Base-by-base conservation (phyloP, 768 basidiomycete genomes). In the Suillus spraguei region DNA sequence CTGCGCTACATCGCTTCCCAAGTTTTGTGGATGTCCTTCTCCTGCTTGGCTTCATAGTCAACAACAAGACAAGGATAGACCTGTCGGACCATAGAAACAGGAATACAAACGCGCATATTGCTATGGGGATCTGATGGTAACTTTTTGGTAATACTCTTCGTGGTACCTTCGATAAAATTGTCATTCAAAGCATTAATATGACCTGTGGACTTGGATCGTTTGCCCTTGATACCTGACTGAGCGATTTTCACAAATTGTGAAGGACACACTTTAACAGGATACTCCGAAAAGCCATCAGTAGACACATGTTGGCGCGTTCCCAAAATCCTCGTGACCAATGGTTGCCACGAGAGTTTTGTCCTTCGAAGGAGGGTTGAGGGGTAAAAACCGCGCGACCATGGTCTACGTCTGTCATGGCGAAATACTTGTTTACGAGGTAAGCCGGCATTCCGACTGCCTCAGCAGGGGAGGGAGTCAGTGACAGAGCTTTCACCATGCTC, bases 251-350 rank as follows among this genome's bases (percentile, higher is more conserved):
- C 76, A 36, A 81, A 74, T 47, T 73, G 69, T 32, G 65, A 59
- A 8, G 77, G 80, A 22, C 71, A 67, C 54, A 81, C 72, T 49
- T 77, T 76, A 11, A 85, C 68, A 0, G 82, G 78, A 59, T 82
- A 83, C 69, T 83, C 82, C 17, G 77, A 69, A 13, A 76, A 68
- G n/a, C 72, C 39, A 46, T 81, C 80, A 10, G 80, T 80, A 33
- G 75, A 77, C 2, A 79, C 75, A 54, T 81, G 81, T 24, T 71
- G 69, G 17, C 82, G 75, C 4, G 60, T 69, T 5, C 71, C 66
- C 53, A 74, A 68, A 36, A 84, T 81, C 59, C 75, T 74, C 22
- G 72, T 62, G 39, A 82, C 68, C 60, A 76, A 65, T 3, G 66
- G 63, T 14, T 42, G 28, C 28, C 22, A 17, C 22, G 22, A 47